Evolutionary conservation across 139 green algal species (phyloP), one percentile per base, ranked within the genome.

Genomic region (Prasinococcaceae sp.): DNA sequence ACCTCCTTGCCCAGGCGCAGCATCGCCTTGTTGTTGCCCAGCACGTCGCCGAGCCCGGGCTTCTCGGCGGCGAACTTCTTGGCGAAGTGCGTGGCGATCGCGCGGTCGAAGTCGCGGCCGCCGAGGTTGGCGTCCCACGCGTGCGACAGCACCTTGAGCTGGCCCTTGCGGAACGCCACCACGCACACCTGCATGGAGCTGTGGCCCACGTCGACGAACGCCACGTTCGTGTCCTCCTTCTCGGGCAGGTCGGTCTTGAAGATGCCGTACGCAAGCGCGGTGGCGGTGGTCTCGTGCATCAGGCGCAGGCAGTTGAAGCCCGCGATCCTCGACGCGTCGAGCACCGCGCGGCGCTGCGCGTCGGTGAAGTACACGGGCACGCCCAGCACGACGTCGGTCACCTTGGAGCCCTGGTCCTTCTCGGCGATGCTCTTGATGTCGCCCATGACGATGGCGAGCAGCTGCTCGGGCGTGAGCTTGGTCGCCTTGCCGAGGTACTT

Each of bases 181-280:
- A 98, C 71, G 23, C 74, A 90, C 4, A 94, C 84, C 81, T 93
- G 74, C 1, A 92, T 79, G 28, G 69, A 55, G n/a, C 67, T 59
- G 60, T 95, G 79, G 22, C 92, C 92, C 8, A 94, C 52, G 64
- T 99, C 92, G 16, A 99, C 78, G 53, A 99, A 95, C 3, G 55
- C 89, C 4, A 97, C 87, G 51, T 95, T 69, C 16, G 87, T 47
- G 0, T 85, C 71, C 0, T 92, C 77, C 0, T 66, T 72, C 42
- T 94, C 87, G 2, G 84, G 78, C 32, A 98, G 77, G 56, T 97
- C 86, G 6, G 86, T 95, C 68, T 96, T 96, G 79, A 90, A 99
- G 60, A 99, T 99, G 54, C 92, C 92, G 57, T 95, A 99, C 9
- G 81, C 68, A 27, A 99, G 78, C 4, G 92, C 90, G 1, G 82